Percentiles rank a stretch among this genome's conserved stretches.
Evolutionary conservation across 768 basidiomycete genomes (phyloP).

Genomic region (Termitomyces sp.): DNA sequence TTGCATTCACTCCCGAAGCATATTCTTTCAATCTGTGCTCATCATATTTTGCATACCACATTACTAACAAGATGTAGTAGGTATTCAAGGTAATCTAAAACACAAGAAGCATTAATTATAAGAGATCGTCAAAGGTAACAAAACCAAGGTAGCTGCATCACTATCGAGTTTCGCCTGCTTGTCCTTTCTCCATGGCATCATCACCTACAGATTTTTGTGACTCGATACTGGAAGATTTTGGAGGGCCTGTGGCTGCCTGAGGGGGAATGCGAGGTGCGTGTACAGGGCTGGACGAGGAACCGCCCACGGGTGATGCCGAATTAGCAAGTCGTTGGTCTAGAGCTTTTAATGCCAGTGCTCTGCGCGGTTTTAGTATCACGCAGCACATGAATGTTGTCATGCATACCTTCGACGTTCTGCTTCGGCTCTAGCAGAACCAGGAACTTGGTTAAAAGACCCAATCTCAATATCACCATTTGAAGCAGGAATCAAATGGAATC

Average conservation of each 20-base stretch:
- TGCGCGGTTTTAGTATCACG: constrained; percentile 24
- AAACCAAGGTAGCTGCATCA: constrained; percentile 7
- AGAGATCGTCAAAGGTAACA: constrained; percentile 4
- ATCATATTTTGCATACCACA: not conserved
- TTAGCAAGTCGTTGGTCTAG: constrained; percentile 89
- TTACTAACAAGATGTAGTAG: not conserved
- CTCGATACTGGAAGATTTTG: constrained; percentile 13
- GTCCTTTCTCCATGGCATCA: constrained; percentile 27
- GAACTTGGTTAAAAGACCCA: constrained; percentile 66
- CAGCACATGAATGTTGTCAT: not conserved
- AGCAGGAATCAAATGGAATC: constrained; percentile 71
- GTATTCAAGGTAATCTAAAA: constrained; percentile 5
- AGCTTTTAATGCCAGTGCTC: constrained; percentile 94
- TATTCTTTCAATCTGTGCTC: not conserved
- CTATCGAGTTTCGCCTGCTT: constrained; percentile 24
- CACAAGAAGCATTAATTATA: constrained; percentile 7
- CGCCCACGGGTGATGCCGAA: constrained; percentile 38
- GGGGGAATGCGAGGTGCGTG: constrained; percentile 26
- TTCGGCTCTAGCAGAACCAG: constrained; percentile 90
- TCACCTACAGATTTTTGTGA: constrained; percentile 28
- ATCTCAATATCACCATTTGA: constrained; percentile 62
- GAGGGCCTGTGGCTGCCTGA: constrained; percentile 23
- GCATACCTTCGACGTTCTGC: constrained; percentile 87
- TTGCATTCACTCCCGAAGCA: no score
- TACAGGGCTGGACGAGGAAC: constrained; percentile 25